A percentile compares a stretch with the other conserved stretches of the same genome.
Evolutionary conservation across 441 rosid species (phyloP).

Genomic region (Gossypium gossypioides): DNA sequence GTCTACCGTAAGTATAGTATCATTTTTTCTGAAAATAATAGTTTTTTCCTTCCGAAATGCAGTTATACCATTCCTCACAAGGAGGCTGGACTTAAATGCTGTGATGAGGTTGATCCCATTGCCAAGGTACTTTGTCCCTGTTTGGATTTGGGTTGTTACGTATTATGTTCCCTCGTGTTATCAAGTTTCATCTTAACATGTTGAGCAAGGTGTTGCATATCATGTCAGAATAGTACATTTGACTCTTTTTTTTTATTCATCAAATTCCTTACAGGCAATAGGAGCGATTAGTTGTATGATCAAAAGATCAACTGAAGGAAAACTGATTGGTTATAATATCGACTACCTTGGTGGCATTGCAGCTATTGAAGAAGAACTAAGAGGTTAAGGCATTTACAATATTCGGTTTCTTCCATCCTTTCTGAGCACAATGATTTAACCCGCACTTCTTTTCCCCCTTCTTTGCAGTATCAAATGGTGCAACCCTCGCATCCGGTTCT

Average conservation of each 20-base stretch:
- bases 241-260: not conserved
- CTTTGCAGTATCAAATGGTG: slow-evolving; percentile 25
- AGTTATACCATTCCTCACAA: slow-evolving; percentile 57
- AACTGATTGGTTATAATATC: slow-evolving; percentile 40
- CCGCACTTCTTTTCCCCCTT: not conserved
- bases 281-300: slow-evolving; percentile 50
- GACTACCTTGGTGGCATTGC: slow-evolving; percentile 53
- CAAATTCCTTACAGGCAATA: slow-evolving; percentile 27
- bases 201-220: not conserved
- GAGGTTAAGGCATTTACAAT: slow-evolving; percentile 26
- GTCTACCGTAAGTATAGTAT: not conserved
- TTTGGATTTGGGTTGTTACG: not conserved
- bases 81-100: slow-evolving; percentile 48
- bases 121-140: slow-evolving; percentile 36
- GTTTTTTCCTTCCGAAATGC: slow-evolving; percentile 12
- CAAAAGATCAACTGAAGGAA: slow-evolving; percentile 45
- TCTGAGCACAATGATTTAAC: not conserved
- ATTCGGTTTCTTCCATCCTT: not conserved
- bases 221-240: not conserved
- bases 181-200: not conserved
- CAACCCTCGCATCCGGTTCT: slow-evolving; percentile 23
- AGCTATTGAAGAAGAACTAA: slow-evolving; percentile 52
- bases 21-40: not conserved
- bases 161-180: not conserved
- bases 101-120: slow-evolving; percentile 53